Percentiles rank a stretch among this genome's conserved stretches.
phyloP scores from a whole-genome alignment of 2,329 filamentous ascomycete genomes.

The Talaromyces verruculosus region DNA sequence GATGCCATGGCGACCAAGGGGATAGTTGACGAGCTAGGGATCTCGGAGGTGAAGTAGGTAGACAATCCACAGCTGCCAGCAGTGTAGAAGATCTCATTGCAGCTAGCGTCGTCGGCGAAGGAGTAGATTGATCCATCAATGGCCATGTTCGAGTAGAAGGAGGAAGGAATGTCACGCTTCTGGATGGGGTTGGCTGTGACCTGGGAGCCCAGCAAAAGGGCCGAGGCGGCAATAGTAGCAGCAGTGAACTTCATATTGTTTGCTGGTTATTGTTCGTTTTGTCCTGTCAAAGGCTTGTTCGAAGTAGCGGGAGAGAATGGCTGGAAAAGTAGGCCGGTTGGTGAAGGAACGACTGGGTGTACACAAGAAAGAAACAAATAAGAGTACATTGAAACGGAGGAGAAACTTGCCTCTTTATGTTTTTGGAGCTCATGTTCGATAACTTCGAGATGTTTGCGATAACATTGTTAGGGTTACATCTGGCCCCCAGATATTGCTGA shows the following conservation, averaged over 20 bases:
- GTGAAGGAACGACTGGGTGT: background rate
- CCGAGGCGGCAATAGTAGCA: constrained; percentile 9
- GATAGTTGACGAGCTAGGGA: constrained; percentile 14
- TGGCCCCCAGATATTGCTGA: constrained; percentile 20
- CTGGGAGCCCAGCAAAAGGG: constrained; percentile 4
- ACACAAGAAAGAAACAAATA: background rate
- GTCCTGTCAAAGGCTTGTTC: background rate
- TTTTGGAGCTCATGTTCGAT: background rate
- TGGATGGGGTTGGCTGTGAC: constrained; percentile 9
- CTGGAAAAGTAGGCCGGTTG: background rate
- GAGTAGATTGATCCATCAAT: constrained; percentile 20
- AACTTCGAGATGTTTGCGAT: background rate
- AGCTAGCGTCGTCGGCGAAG: constrained; percentile 8
- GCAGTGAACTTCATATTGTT: constrained; percentile 19
- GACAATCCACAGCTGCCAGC: constrained; percentile 18
- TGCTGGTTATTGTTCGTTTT: background rate
- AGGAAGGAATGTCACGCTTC: constrained; percentile 19
- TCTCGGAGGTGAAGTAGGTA: constrained; percentile 16
- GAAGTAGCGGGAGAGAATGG: background rate
- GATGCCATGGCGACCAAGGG: constrained; percentile 14
- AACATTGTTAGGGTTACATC: constrained; percentile 15
- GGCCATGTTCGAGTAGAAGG: constrained; percentile 13
- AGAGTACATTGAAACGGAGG: too few species aligned
- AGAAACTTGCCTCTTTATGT: background rate
- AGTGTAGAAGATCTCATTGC: constrained; percentile 18